Percentiles rank a stretch among this genome's conserved stretches.
These are phyloP conservation scores for Solanum hybrid DNA, from an alignment of 305 asterid species.

Conservation along the genomic window DNA sequence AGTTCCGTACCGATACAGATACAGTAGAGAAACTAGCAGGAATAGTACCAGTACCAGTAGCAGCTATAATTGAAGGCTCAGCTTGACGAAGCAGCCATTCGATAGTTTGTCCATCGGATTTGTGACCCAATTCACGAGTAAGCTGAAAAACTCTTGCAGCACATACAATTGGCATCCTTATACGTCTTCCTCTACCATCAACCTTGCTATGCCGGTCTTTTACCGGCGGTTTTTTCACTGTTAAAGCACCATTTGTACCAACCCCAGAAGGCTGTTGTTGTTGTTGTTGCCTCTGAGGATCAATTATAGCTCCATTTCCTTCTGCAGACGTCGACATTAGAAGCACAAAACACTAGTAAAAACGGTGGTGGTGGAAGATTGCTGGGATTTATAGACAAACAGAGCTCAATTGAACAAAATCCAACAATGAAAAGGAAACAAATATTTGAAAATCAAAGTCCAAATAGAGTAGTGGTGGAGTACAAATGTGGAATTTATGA, in stretches of 20 bases:
- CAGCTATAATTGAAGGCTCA: constrained; percentile 89
- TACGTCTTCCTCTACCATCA: constrained; percentile 90
- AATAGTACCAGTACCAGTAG: constrained; percentile 92
- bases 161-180: constrained; percentile 94
- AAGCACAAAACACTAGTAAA: not conserved
- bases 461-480: not conserved
- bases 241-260: constrained; percentile 15
- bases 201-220: constrained; percentile 98
- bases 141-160: constrained; percentile 96
- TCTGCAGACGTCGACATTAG: constrained; percentile 59
- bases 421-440: not conserved
- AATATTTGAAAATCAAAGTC: not conserved
- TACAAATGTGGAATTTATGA: not conserved
- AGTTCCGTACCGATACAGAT: constrained; percentile 33
- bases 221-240: constrained; percentile 76
- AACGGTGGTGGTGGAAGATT: not conserved
- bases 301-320: constrained; percentile 46
- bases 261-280: constrained; percentile 10
- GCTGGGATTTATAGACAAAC: not conserved
- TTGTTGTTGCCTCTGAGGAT: constrained; percentile 27
- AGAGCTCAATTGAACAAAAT: not conserved
- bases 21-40: constrained; percentile 82
- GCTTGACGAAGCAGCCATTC: constrained; percentile 98
- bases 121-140: constrained; percentile 87
- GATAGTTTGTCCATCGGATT: constrained; percentile 93